Conservation (phyloP, 192 early-diverging fungal genomes). For the Mortierella alpina region DNA sequence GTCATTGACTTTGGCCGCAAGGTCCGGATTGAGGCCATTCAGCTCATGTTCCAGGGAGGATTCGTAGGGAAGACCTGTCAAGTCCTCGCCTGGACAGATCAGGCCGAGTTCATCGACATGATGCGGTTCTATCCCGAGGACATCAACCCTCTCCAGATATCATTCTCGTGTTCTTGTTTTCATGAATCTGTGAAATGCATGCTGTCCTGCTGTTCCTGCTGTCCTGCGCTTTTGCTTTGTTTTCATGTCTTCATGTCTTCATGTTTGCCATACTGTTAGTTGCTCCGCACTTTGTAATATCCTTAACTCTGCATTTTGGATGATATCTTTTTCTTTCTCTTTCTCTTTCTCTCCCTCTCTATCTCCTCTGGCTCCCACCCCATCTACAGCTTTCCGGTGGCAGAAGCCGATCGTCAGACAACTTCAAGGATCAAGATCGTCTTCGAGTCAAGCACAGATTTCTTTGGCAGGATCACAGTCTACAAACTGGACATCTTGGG, state of each 20-base stretch:
- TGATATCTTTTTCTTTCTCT: constrained; percentile 5
- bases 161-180: background rate
- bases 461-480: constrained; percentile 86
- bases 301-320: background rate
- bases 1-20: constrained; percentile 71
- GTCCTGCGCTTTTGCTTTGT: background rate
- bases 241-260: background rate
- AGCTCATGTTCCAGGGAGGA: constrained; percentile 88
- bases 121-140: constrained; percentile 79
- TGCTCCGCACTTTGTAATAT: background rate
- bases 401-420: constrained; percentile 5
- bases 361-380: background rate
- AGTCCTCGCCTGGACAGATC: constrained; percentile 58
- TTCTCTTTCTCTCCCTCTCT: background rate
- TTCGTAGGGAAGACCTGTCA: constrained; percentile 82
- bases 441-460: constrained; percentile 82
- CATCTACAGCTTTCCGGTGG: constrained; percentile 51
- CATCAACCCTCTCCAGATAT: constrained; percentile 70
- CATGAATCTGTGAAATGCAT: background rate
- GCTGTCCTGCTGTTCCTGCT: background rate
- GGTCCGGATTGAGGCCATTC: constrained; percentile 54
- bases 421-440: constrained; percentile 65
- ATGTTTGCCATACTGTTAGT: background rate
- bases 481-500: constrained; percentile 81
- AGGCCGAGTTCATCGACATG: constrained; percentile 54